Percentiles rank a stretch among this genome's conserved stretches.
phyloP scores from a whole-genome alignment of 371 early-diverging fungal species.

The Mortierella sp. region DNA sequence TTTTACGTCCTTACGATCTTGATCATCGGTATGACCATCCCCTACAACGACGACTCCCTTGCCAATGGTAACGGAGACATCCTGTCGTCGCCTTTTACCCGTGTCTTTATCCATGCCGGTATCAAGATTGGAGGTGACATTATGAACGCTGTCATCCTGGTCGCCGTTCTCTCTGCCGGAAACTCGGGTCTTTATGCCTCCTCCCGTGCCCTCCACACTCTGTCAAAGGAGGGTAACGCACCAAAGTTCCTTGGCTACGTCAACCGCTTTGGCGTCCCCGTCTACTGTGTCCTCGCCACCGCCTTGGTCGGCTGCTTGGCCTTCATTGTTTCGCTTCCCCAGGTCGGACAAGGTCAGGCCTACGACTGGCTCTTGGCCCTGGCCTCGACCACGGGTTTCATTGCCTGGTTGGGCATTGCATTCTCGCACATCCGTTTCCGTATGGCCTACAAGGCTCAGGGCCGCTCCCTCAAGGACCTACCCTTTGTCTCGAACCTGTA shows the following conservation, averaged over 20 bases:
- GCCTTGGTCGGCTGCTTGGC: conserved; percentile 66
- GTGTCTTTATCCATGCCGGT: conserved; percentile 79
- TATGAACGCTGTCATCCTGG: conserved; percentile 85
- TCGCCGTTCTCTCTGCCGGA: conserved; percentile 80
- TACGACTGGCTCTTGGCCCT: conserved; percentile 74
- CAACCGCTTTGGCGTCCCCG: conserved; percentile 66
- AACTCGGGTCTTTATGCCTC: conserved; percentile 86
- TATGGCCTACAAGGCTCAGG: conserved; percentile 80
- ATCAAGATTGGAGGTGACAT: conserved; percentile 75
- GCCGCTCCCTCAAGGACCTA: conserved; percentile 71
- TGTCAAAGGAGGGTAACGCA: conserved; percentile 79
- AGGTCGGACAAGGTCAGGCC: conserved; percentile 60
- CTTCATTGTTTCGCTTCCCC: conserved; percentile 64
- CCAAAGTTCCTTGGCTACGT: conserved; percentile 64
- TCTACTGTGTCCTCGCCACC: conserved; percentile 67
- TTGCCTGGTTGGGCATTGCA: conserved; percentile 86
- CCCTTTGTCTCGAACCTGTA: conserved; percentile 80
- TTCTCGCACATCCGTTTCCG: conserved; percentile 87
- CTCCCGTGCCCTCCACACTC: conserved; percentile 76
- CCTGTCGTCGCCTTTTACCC: conserved; percentile 79
- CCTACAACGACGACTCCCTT: conserved; percentile 71
- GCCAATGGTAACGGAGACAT: conserved; percentile 59
- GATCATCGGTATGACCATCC: conserved; percentile 80
- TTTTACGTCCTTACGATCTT: conserved; percentile 83
- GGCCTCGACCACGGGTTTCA: conserved; percentile 80